These are phyloP conservation scores for Prunus mira DNA, from an alignment of 306 rosid species.

Conservation along the genomic window DNA sequence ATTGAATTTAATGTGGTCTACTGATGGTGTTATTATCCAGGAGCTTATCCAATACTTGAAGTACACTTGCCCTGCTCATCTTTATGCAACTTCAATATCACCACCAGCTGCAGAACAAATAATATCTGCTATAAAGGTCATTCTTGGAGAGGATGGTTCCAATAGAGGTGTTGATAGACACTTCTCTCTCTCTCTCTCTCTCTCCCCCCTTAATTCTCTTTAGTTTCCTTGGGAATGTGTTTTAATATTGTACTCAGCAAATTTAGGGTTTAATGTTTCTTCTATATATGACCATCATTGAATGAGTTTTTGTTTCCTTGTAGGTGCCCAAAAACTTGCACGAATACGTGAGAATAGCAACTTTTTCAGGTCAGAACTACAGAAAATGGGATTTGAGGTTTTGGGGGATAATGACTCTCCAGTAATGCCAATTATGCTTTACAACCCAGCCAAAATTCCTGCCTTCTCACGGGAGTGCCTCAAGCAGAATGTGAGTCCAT, in stretches of 20 bases:
- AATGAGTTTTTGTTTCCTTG: not conserved
- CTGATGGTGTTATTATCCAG: constrained; percentile 29
- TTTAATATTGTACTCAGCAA: not conserved
- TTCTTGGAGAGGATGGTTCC: constrained; percentile 94
- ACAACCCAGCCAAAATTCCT: constrained; percentile 91
- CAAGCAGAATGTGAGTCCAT: constrained; percentile 68
- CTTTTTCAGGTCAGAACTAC: constrained; percentile 89
- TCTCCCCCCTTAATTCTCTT: not conserved
- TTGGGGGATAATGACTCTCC: constrained; percentile 91
- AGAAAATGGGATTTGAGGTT: constrained; percentile 95
- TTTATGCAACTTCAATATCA: constrained; percentile 87
- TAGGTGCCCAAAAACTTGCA: constrained; percentile 88
- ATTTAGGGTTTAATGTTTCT: not conserved
- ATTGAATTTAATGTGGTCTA: constrained; percentile 5
- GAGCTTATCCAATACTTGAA: constrained; percentile 75
- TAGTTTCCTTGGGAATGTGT: not conserved
- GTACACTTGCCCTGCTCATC: constrained; percentile 87
- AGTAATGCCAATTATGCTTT: constrained; percentile 90
- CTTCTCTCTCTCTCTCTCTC: not conserved
- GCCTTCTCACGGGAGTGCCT: constrained; percentile 97
- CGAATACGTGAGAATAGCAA: constrained; percentile 82
- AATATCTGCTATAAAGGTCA: constrained; percentile 69
- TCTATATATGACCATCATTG: not conserved
- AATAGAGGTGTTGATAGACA: constrained; percentile 57
- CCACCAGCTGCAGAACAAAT: constrained; percentile 95